Base-by-base conservation (phyloP, 2,329 filamentous ascomycete species). In the Aspergillus sp. region DNA sequence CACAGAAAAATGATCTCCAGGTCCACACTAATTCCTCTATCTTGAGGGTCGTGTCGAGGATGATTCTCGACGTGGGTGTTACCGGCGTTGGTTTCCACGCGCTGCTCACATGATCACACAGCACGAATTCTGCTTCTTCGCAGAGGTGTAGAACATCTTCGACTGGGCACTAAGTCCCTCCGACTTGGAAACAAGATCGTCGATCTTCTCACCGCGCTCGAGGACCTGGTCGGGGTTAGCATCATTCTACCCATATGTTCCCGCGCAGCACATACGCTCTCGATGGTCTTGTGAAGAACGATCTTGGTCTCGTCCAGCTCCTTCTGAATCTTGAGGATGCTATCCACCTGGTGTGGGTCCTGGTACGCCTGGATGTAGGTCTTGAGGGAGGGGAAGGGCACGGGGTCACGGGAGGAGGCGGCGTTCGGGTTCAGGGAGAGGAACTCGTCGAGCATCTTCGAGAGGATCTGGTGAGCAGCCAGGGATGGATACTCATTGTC, bases 291-390 rank as follows among this genome's bases (percentile, higher is more conserved):
- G 81, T 98, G 92, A 70, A 99, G 84, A 61, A 97, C 89, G 73
- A 96, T 93, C 85, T 97, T 98, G 63, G 94, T 98, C 84, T 97
- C 93, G 73, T 98, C 93, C 63, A 99, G 84, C 81, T 99, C 92
- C 80, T 92, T 90, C 79, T 98, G 94, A 71, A 99, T 97, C 84
- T 92, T 93, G 83, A 92, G 87, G 74, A 98, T 96, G 78, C 89
- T 94, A 80, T 96, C 92, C 67, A 92, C 93, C 79, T 96, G 86
- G 72, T 88, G 83, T 12, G 94, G 92, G 76, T 97, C 91, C 81
- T 97, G 91, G 80, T 92, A 96, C 67, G 89, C 88, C 43, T 78
- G 74, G 54, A 91, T 84, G 78, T 96, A 96, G 45, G 92, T 89
- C 76, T 91, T 89, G 58, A 98, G 84, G 74, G 85, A 47, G 90